Evolutionary conservation across 495 filamentous ascomycete genomes (phyloP), one percentile per base, ranked within the genome.

Genomic region (Daldinia vernicosa): DNA sequence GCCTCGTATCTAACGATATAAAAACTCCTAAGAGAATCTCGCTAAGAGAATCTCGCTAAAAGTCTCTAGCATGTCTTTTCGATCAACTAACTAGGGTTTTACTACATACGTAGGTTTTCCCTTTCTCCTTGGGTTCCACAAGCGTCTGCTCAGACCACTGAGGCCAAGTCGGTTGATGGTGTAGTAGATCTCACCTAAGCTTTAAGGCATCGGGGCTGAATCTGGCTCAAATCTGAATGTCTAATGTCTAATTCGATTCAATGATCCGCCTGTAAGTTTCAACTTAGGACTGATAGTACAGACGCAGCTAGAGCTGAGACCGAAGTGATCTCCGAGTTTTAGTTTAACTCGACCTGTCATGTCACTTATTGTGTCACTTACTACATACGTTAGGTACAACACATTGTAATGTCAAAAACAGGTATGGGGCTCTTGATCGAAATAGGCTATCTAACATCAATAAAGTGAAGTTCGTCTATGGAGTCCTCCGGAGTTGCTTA

Each of bases 171-270:
- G 17, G 17, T 64, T 30, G 22, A 32, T 47, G 17, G 15, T n/a
- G 24, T 45, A 32, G 64, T 64, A 47, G 65, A 72, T 69, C 70
- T 64, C 60, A 72, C 62, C 64, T 68, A 27, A 11, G 55, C 60
- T 61, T 62, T 50, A 54, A 51, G 64, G 17, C 37, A 22, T 57
- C 53, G 58, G 59, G 65, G 60, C 51, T 65, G 60, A 53, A 69
- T 67, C 64, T 58, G 26, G 61, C 27, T 66, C 26, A 60, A 37
- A 37, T 56, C 35, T 57, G 30, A 50, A 32, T 66, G 27, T 64
- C 54, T 59, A 50, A 32, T 66, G 27, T 64, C 54, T 59, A 33
- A 51, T 61, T 60, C 27, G 37, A 57, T 61, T 65, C 37, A 22
- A 52, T 55, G 35, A 65, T 70, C 26, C 53, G 26, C 66, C 66